phyloP scores from a whole-genome alignment of 2,329 filamentous ascomycete genomes.

The Chaetomiaceae sp. region DNA sequence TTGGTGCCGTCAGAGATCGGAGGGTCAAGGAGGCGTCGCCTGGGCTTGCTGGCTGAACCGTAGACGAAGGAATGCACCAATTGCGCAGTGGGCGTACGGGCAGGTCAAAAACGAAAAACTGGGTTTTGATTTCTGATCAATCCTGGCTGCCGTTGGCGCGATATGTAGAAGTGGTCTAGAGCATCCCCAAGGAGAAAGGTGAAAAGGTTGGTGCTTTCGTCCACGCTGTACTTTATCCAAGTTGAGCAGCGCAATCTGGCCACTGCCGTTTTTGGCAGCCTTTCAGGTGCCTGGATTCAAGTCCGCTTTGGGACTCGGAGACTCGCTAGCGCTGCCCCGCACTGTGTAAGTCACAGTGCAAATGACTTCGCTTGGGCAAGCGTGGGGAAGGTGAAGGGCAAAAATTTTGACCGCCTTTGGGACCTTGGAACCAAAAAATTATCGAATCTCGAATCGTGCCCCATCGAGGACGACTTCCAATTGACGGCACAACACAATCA shows the following conservation, averaged over 20 bases:
- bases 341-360: slow-evolving; percentile 7
- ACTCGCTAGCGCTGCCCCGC: not conserved
- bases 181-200: not conserved
- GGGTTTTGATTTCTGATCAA: not conserved
- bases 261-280: slow-evolving; percentile 21
- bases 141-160: not conserved
- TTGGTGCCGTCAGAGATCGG: not conserved
- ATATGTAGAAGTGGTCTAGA: not conserved
- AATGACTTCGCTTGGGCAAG: not conserved
- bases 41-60: too few species aligned
- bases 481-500: slow-evolving; percentile 12
- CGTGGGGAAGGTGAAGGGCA: slow-evolving; percentile 12
- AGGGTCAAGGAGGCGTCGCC: too few species aligned
- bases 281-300: not conserved
- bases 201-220: slow-evolving; percentile 2
- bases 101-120: not conserved
- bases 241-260: slow-evolving; percentile 21
- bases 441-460: not conserved
- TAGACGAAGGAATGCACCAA: too few species aligned
- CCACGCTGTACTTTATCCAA: slow-evolving; percentile 8
- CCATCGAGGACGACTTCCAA: slow-evolving; percentile 3
- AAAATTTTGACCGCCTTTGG: slow-evolving; percentile 23
- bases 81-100: not conserved
- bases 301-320: not conserved
- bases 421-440: slow-evolving; percentile 19